Evolutionary conservation across 768 basidiomycete genomes (phyloP), one percentile per base, ranked within the genome.

Genomic region (Mrakia gelida): DNA sequence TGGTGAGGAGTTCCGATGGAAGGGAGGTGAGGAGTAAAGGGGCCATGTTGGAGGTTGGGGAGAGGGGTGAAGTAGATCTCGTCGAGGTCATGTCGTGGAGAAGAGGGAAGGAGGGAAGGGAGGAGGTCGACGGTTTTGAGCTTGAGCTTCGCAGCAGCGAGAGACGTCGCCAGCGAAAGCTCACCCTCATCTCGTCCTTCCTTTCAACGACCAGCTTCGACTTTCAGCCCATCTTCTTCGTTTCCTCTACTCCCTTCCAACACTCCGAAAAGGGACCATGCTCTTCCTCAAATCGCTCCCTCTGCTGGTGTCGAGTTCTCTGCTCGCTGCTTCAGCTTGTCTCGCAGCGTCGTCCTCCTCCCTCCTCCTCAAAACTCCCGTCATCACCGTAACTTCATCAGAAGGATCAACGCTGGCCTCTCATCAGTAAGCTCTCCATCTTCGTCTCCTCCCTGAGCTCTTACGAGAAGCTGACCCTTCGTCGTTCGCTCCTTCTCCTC

Each of bases 1-100:
- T 78, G 49, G 56, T 61, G 34, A 78, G 43, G 56, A 78, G 65
- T 65, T 78, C 77, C 4, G 77, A 54, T 0, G 77, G 77, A 1
- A 78, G 73, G 56, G n/a, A 30, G 8, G 32, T 52, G 45, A 75
- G 34, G 5, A 41, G 34, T 18, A 45, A 15, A 45, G 45, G 34
- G 8, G 67, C 21, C 34, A 41, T 41, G 16, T 34, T 45, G 38
- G 67, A 41, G 34, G 45, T 45, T 18, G 67, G 3, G 34, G 67
- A 38, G 34, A 5, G 28, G 26, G 38, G 21, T 4, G 67, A 70
- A 21, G 67, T 45, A 26, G 67, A 41, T 2, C 67, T 45, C 13
- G 34, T 70, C 16, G 67, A n/a, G 38, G 38, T 34, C 38, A 41
- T 70, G 41, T 70, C 18, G 59, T n/a, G 26, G 59, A 28, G n/a